Evolutionary conservation across 805 yeast species (phyloP).

Genomic region (Yamadazyma nakazawae): DNA sequence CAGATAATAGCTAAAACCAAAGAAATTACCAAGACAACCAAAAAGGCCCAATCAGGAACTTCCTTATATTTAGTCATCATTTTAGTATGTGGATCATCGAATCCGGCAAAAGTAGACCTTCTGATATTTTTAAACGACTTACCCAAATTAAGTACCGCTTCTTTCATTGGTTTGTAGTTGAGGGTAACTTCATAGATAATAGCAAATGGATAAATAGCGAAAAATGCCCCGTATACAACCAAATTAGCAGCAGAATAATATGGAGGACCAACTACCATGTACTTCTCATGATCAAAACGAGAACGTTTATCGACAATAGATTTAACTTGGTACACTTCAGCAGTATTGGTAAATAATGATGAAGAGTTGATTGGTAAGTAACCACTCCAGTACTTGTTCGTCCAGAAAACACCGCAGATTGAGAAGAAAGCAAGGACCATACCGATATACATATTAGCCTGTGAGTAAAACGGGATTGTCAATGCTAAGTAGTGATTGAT

Average conservation of each 20-base stretch:
- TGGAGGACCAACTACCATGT: conserved; percentile 27
- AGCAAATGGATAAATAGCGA: conserved; percentile 29
- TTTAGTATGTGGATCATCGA: conserved; percentile 29
- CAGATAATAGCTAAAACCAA: conserved; percentile 31
- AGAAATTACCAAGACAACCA: conserved; percentile 23
- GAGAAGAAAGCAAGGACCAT: conserved; percentile 15
- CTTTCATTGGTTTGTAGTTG: conserved; percentile 26
- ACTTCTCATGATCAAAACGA: conserved; percentile 22
- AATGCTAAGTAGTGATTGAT: conserved; percentile 30
- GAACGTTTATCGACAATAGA: conserved; percentile 39
- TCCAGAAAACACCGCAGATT: conserved; percentile 21
- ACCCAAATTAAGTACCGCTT: conserved; percentile 11
- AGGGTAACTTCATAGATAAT: conserved; percentile 39
- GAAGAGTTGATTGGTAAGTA: conserved; percentile 41
- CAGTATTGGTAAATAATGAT: conserved; percentile 46
- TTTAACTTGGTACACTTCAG: conserved; percentile 41
- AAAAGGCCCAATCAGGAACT: conserved; percentile 33
- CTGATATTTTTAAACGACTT: conserved; percentile 33
- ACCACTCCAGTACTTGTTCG: conserved; percentile 25
- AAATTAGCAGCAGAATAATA: conserved; percentile 30
- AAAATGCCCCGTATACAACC: conserved; percentile 26
- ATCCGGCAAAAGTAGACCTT: conserved; percentile 30
- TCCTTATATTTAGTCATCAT: conserved; percentile 33
- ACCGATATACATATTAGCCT: conserved; percentile 20
- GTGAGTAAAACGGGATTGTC: conserved; percentile 41